Evolutionary conservation across 139 green algal genomes (phyloP), one percentile per base, ranked within the genome.

Genomic region (Asterochloris erici): DNA sequence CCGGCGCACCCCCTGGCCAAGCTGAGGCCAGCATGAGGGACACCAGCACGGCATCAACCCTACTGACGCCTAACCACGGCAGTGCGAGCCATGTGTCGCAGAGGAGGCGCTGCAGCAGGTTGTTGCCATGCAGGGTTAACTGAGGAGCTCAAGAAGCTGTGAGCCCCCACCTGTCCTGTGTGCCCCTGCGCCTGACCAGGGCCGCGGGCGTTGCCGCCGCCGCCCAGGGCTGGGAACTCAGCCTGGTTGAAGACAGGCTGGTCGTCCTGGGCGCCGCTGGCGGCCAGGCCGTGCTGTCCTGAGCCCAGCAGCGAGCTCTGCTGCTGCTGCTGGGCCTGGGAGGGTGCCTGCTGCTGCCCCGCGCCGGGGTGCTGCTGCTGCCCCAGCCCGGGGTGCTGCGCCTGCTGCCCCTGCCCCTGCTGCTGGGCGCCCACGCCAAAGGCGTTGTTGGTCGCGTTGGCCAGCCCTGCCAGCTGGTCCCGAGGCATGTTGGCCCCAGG

Each of bases 201-300:
- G 38, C 38, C 38, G 38, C 38, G 38, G 4, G 38, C 38, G 38
- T 54, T 54, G 38, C 6, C 38, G 69, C 76, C n/a, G 21, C 80
- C 74, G 12, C 83, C 88, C 2, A 95, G 85, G 0, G 87, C 90
- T 0, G 91, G 91, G 77, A 95, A 95, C 73, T 95, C 90, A 14
- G 87, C 87, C 9, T 83, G 79, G 71, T 93, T 84, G 82, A 95
- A 93, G 11, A 70, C 73, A 21, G 26, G 61, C 68, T 74, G 63
- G 28, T 70, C 73, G n/a, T 64, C 14, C 70, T n/a, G 17, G 17
- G 73, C 71, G 61, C 81, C 71, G 29, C 14, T 15, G 26, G 16
- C 27, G 60, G 28, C 69, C 23, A 29, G 69, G 4, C 69, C 79
- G 26, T 23, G 26, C 23, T 28, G 28, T 69, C 27, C 17, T 9